phyloP scores from a whole-genome alignment of 768 basidiomycete genomes.

The Rhodotorula kratochvilovae region DNA sequence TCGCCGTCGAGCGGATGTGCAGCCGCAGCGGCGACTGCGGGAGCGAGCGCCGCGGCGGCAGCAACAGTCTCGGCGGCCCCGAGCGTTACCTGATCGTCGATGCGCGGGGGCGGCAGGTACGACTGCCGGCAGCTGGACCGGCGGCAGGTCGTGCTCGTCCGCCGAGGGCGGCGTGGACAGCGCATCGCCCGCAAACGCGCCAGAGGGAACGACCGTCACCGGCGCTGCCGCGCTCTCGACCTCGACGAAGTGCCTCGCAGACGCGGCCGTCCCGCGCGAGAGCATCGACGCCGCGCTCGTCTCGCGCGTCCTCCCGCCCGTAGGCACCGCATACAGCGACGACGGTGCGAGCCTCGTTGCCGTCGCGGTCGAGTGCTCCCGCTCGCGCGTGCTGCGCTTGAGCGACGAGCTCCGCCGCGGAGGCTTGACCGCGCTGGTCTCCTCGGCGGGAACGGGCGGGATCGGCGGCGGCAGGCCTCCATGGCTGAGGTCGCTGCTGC shows the following conservation, averaged over 20 bases:
- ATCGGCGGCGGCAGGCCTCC: not conserved
- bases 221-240: not conserved
- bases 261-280: too few relatives aligned
- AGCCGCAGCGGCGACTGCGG: not conserved
- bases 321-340: too few relatives aligned
- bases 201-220: not conserved
- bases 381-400: not conserved
- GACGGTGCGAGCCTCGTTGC: not conserved
- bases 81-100: too few relatives aligned
- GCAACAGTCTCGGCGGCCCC: not conserved
- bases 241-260: not conserved
- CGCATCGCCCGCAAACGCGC: conserved; percentile 50
- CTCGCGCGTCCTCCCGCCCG: not conserved
- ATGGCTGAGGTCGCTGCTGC: not conserved
- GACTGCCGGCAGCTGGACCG: too few relatives aligned
- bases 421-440: not conserved
- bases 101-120: not conserved
- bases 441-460: not conserved
- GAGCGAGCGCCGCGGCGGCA: not conserved
- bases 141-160: not conserved
- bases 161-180: conserved; percentile 48
- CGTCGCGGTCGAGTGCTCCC: conserved; percentile 1
- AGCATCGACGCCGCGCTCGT: not conserved
- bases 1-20: not conserved
- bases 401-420: conserved; percentile 14